Conservation (phyloP, 331 rosid genomes). For the Erythrophleum ivorense region DNA sequence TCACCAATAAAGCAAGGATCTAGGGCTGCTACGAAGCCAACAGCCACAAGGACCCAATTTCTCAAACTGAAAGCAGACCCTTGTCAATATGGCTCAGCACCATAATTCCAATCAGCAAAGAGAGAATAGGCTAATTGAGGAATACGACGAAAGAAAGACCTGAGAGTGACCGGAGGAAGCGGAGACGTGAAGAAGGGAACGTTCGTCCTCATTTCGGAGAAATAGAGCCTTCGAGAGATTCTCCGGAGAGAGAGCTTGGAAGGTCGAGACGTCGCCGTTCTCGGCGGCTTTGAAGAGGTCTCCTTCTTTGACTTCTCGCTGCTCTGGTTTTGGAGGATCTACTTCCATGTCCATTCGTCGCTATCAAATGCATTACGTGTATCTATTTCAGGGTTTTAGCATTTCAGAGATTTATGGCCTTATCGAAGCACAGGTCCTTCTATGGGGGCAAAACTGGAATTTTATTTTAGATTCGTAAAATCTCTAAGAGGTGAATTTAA, state of each 20-base stretch:
- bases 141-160: slow-evolving; percentile 46
- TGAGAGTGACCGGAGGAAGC: slow-evolving; percentile 68
- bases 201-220: slow-evolving; percentile 78
- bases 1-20: not conserved
- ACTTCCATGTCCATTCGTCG: slow-evolving; percentile 52
- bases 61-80: not conserved
- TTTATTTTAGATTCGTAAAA: not conserved
- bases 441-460: not conserved
- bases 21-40: not conserved
- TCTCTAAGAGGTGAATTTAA: too few species aligned
- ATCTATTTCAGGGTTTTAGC: not conserved
- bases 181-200: slow-evolving; percentile 90
- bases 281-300: slow-evolving; percentile 87
- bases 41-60: slow-evolving; percentile 19
- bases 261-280: slow-evolving; percentile 59
- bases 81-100: not conserved
- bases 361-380: too few species aligned
- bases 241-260: slow-evolving; percentile 52
- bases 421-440: not conserved
- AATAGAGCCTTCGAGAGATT: slow-evolving; percentile 62
- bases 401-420: not conserved
- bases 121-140: not conserved
- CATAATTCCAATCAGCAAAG: not conserved
- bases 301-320: slow-evolving; percentile 40
- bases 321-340: slow-evolving; percentile 51